Conservation (phyloP, 257 asterid species). For the Henckelia pumila region DNA sequence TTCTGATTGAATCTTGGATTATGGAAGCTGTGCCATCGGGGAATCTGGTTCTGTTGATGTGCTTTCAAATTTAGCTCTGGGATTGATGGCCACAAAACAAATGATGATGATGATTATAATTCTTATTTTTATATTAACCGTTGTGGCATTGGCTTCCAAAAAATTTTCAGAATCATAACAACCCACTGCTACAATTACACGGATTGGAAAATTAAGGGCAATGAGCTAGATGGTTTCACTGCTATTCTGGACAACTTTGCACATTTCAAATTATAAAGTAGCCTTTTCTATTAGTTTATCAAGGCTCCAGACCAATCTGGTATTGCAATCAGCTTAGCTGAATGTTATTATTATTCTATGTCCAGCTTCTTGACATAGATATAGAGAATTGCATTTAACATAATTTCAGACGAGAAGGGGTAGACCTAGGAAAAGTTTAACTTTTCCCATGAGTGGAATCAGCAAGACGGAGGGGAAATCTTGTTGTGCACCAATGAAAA, state of each 20-base stretch:
- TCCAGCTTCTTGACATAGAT: background rate
- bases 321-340: background rate
- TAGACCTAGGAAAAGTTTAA: background rate
- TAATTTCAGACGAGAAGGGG: background rate
- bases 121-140: background rate
- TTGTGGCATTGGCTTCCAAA: background rate
- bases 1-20: constrained; percentile 15
- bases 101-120: background rate
- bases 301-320: background rate
- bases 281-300: background rate
- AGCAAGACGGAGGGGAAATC: background rate
- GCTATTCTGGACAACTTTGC: background rate
- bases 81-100: background rate
- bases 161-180: too few species aligned
- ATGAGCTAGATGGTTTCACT: background rate
- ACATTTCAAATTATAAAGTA: too few species aligned
- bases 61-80: background rate
- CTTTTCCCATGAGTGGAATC: too few species aligned
- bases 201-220: background rate
- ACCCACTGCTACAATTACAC: background rate
- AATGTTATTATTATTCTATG: background rate
- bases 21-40: background rate
- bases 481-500: background rate
- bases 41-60: background rate
- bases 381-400: background rate